These are phyloP conservation scores for Cephaloascus albidus DNA, from an alignment of 805 yeast species.

Conservation along the genomic window DNA sequence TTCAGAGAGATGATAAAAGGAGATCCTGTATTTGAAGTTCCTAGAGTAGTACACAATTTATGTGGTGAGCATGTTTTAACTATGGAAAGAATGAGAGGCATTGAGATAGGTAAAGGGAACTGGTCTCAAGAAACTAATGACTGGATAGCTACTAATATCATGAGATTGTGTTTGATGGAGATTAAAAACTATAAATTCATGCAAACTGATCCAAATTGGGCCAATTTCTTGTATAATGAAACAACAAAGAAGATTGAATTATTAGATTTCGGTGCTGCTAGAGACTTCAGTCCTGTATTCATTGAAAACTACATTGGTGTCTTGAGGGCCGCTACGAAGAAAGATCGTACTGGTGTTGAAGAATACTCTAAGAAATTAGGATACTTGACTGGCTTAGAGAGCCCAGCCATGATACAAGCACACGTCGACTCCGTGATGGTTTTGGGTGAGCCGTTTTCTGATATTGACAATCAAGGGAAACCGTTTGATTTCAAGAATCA, in stretches of 20 bases:
- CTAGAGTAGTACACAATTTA: slow-evolving; percentile 66
- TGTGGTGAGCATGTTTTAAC: slow-evolving; percentile 81
- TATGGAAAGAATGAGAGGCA: slow-evolving; percentile 82
- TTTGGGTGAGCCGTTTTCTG: slow-evolving; percentile 85
- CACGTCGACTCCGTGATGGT: slow-evolving; percentile 87
- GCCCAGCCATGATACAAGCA: slow-evolving; percentile 79
- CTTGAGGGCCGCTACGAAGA: slow-evolving; percentile 62
- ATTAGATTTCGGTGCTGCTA: slow-evolving; percentile 92
- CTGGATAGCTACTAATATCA: slow-evolving; percentile 76
- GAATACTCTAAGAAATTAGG: slow-evolving; percentile 67
- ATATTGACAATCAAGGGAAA: slow-evolving; percentile 33
- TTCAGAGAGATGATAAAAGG: slow-evolving; percentile 51
- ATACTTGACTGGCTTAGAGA: slow-evolving; percentile 85
- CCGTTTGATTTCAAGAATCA: slow-evolving; percentile 71
- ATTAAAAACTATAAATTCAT: slow-evolving; percentile 78
- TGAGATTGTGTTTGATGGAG: slow-evolving; percentile 81
- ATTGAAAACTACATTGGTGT: slow-evolving; percentile 59
- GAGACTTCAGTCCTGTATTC: slow-evolving; percentile 65
- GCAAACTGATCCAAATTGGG: slow-evolving; percentile 99
- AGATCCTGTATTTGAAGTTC: slow-evolving; percentile 66
- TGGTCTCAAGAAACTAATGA: slow-evolving; percentile 68
- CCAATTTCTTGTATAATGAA: slow-evolving; percentile 81
- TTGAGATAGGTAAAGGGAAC: slow-evolving; percentile 68
- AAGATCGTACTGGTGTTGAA: slow-evolving; percentile 57
- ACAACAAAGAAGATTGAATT: slow-evolving; percentile 69